phyloP scores from a whole-genome alignment of 345 rosid species.

The Eucalyptus erythrocorys region DNA sequence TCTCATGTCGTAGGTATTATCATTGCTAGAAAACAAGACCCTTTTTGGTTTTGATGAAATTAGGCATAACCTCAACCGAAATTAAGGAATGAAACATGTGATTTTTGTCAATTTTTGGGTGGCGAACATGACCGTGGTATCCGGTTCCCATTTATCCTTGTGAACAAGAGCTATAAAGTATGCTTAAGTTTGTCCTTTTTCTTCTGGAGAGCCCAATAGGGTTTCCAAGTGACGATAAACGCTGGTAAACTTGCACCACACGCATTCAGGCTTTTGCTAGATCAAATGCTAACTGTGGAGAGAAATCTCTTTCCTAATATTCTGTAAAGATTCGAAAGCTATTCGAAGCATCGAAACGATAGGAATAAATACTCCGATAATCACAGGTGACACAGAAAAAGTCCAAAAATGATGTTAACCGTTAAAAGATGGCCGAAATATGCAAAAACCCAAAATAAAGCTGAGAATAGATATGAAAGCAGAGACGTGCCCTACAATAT shows the following conservation, averaged over 20 bases:
- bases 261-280: neutral
- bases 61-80: neutral
- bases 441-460: neutral
- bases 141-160: neutral
- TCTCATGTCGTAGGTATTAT: neutral
- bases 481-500: neutral
- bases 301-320: neutral
- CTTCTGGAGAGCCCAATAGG: neutral
- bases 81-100: neutral
- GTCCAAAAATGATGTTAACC: neutral
- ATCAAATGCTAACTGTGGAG: neutral
- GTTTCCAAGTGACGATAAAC: neutral
- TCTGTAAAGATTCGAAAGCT: neutral
- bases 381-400: rapidly evolving
- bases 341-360: neutral
- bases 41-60: neutral
- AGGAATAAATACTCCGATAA: neutral
- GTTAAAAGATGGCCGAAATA: neutral
- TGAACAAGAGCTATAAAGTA: neutral
- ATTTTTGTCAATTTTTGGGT: neutral
- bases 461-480: neutral
- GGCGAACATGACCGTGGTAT: neutral
- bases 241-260: neutral
- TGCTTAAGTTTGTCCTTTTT: neutral
- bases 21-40: neutral